Conservation (phyloP, 108 stramenopile species). For the Pseudonitzschia pungens region DNA sequence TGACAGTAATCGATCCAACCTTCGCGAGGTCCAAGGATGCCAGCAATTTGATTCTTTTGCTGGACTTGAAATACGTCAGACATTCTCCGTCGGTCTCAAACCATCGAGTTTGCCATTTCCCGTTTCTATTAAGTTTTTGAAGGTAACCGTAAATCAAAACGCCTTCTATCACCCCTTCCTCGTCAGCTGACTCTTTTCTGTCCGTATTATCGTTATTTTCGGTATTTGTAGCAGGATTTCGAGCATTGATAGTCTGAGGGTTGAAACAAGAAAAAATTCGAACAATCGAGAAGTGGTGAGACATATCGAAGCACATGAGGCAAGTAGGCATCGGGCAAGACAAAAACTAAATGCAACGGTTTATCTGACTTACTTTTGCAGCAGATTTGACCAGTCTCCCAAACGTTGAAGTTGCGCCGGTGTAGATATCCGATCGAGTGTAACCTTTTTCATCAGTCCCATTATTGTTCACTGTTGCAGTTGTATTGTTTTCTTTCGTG, state of each 20-base stretch:
- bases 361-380: conserved; percentile 24
- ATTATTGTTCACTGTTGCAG: neutral
- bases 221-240: conserved; percentile 11
- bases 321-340: neutral
- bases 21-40: conserved; percentile 85
- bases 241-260: conserved; percentile 7
- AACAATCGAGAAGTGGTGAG: conserved; percentile 1
- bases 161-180: conserved; percentile 30
- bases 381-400: conserved; percentile 27
- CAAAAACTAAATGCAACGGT: neutral
- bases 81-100: conserved; percentile 96
- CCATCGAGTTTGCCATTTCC: conserved; percentile 96
- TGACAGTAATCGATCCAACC: conserved; percentile 77
- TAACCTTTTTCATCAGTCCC: conserved; percentile 19
- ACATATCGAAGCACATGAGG: neutral
- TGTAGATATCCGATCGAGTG: conserved; percentile 14
- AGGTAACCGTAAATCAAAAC: conserved; percentile 87
- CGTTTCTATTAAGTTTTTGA: conserved; percentile 93
- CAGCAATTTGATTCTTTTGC: conserved; percentile 84
- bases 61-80: conserved; percentile 95
- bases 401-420: conserved; percentile 37
- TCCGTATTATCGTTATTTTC: too few species aligned
- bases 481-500: conserved; percentile 13
- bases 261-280: neutral
- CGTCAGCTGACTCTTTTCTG: conserved; percentile 27